A percentile compares a stretch with the other conserved stretches of the same genome.
Evolutionary conservation across 2,329 filamentous ascomycete genomes (phyloP).

Genomic region (Alternaria arborescens): DNA sequence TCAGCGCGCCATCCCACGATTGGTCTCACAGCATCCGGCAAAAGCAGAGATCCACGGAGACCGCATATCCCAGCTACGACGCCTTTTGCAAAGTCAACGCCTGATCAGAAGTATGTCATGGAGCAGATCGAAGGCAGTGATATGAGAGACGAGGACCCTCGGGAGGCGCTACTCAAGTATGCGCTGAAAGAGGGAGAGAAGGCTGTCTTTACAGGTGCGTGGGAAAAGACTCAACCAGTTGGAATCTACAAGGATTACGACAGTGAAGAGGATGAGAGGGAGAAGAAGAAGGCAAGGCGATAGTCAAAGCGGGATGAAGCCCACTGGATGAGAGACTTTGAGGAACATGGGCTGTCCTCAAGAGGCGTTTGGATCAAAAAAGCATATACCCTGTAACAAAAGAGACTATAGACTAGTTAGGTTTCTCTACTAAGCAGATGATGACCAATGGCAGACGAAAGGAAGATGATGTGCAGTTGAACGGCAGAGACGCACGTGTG

Average conservation of each 20-base stretch:
- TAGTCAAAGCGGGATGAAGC: constrained; percentile 11
- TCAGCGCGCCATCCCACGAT: constrained; percentile 71
- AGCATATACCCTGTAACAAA: constrained; percentile 17
- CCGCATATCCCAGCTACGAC: constrained; percentile 87
- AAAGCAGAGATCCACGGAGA: constrained; percentile 78
- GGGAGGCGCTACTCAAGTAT: constrained; percentile 94
- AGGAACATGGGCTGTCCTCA: constrained; percentile 10
- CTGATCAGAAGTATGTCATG: constrained; percentile 87
- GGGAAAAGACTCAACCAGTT: constrained; percentile 89
- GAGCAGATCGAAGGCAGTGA: constrained; percentile 87
- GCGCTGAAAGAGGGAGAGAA: constrained; percentile 92
- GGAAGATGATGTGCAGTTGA: neutral
- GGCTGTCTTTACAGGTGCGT: constrained; percentile 92
- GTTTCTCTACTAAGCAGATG: neutral
- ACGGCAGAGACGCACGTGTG: constrained; percentile 12
- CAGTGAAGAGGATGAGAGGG: constrained; percentile 79
- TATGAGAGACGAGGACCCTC: constrained; percentile 95
- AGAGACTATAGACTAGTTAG: neutral
- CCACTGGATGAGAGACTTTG: neutral
- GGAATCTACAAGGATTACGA: constrained; percentile 90
- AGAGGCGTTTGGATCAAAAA: constrained; percentile 12
- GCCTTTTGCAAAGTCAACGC: constrained; percentile 88
- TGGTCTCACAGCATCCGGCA: constrained; percentile 80
- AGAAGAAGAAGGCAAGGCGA: constrained; percentile 64
- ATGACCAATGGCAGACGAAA: neutral